phyloP scores from a whole-genome alignment of 2,329 filamentous ascomycete species.

The Fusarium concolor region DNA sequence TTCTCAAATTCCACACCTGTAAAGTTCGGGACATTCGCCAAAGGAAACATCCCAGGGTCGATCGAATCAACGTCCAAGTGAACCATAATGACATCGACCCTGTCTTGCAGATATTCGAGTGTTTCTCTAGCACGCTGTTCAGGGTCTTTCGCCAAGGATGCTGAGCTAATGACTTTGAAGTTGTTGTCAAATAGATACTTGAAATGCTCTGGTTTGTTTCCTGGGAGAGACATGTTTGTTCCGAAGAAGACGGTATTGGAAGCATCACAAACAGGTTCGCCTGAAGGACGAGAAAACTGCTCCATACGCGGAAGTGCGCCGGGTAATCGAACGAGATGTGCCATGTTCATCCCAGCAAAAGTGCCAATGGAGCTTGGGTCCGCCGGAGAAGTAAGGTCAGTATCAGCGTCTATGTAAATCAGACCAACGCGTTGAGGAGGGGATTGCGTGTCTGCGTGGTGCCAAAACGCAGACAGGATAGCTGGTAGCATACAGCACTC shows the following conservation, averaged over 20 bases:
- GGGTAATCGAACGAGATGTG: constrained; percentile 21
- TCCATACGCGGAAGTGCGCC: constrained; percentile 31
- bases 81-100: constrained; percentile 38
- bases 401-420: constrained; percentile 42
- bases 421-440: constrained; percentile 25
- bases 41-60: constrained; percentile 32
- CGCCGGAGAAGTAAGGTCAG: constrained; percentile 33
- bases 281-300: constrained; percentile 33
- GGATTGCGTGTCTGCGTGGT: neutral
- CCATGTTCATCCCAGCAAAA: constrained; percentile 42
- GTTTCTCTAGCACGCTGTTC: constrained; percentile 26
- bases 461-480: constrained; percentile 32
- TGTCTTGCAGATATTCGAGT: constrained; percentile 21
- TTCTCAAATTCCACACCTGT: constrained; percentile 35
- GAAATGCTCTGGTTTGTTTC: constrained; percentile 40
- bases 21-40: constrained; percentile 38
- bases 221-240: constrained; percentile 33
- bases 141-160: constrained; percentile 17
- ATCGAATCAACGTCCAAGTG: constrained; percentile 41
- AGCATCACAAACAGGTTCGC: constrained; percentile 31
- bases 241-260: constrained; percentile 39
- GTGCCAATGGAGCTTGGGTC: constrained; percentile 32
- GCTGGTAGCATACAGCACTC: constrained; percentile 37
- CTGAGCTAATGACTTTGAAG: constrained; percentile 37
- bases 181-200: constrained; percentile 38